Conservation (phyloP, 2,329 filamentous ascomycete species). For the Tolypocladium capitatum region DNA sequence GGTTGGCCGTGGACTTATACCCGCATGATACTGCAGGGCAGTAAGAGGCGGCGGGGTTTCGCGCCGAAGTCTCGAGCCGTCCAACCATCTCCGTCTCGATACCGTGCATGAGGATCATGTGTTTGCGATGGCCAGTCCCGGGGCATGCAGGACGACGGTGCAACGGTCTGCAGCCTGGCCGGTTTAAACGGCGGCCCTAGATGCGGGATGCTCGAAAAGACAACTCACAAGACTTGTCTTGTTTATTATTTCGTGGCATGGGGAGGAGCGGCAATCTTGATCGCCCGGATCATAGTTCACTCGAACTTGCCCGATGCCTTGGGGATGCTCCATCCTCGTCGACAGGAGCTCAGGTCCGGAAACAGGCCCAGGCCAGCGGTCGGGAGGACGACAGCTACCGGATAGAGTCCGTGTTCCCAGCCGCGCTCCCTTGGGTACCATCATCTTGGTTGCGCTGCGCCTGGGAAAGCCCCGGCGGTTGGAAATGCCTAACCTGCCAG, state of each 20-base stretch:
- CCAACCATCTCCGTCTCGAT: not conserved
- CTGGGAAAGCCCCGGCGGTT: not conserved
- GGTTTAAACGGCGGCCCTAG: not conserved
- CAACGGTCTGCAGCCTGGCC: not conserved
- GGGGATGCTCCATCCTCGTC: not conserved
- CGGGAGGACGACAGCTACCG: not conserved
- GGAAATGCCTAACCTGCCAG: not conserved
- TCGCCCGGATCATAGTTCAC: not conserved
- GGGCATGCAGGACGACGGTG: not conserved
- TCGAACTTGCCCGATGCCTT: not conserved
- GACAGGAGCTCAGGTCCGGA: not conserved
- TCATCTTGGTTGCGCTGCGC: not conserved
- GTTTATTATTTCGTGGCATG: not conserved
- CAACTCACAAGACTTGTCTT: not conserved
- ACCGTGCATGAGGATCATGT: slow-evolving; percentile 2
- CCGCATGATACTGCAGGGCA: not conserved
- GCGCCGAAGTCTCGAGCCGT: not conserved
- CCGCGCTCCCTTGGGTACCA: not conserved
- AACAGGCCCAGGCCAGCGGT: not conserved
- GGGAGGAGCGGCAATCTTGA: not conserved
- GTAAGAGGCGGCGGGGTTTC: not conserved
- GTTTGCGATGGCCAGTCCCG: not conserved
- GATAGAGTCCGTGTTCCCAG: not conserved
- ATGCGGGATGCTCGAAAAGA: not conserved
- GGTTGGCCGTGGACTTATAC: slow-evolving; percentile 1